These are phyloP conservation scores for Zasmidium angulare DNA, from an alignment of 2,329 filamentous ascomycete genomes.

Conservation along the genomic window DNA sequence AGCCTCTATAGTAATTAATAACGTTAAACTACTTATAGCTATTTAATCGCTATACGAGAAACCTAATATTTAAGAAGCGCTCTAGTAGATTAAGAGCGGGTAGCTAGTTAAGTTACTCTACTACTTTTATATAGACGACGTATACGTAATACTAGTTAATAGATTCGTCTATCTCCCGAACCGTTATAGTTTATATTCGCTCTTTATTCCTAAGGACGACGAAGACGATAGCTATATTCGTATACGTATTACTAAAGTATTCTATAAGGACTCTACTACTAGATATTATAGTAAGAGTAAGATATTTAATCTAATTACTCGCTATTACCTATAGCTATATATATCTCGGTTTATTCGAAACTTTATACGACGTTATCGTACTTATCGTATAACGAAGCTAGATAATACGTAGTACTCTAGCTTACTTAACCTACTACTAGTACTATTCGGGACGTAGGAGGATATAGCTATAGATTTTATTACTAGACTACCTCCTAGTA, in stretches of 20 bases:
- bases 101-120: background rate
- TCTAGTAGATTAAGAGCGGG: background rate
- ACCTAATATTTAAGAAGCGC: background rate
- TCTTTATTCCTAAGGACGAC: too few species aligned
- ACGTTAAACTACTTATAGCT: background rate
- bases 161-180: too few species aligned
- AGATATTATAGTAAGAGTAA: constrained; percentile 9
- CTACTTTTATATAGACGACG: too few species aligned
- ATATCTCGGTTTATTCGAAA: constrained; percentile 27
- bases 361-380: constrained; percentile 31
- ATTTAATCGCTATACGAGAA: background rate
- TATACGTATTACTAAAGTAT: background rate
- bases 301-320: background rate
- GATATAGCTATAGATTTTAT: too few species aligned
- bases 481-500: too few species aligned
- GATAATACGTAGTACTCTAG: background rate
- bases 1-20: background rate
- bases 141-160: too few species aligned
- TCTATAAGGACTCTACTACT: background rate
- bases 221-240: background rate
- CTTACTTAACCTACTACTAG: background rate
- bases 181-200: too few species aligned
- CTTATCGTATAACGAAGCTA: constrained; percentile 32
- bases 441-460: too few species aligned
- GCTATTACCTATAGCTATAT: constrained; percentile 24